phyloP scores from a whole-genome alignment of 495 filamentous ascomycete genomes.

The Hypoxylon lenormandii region DNA sequence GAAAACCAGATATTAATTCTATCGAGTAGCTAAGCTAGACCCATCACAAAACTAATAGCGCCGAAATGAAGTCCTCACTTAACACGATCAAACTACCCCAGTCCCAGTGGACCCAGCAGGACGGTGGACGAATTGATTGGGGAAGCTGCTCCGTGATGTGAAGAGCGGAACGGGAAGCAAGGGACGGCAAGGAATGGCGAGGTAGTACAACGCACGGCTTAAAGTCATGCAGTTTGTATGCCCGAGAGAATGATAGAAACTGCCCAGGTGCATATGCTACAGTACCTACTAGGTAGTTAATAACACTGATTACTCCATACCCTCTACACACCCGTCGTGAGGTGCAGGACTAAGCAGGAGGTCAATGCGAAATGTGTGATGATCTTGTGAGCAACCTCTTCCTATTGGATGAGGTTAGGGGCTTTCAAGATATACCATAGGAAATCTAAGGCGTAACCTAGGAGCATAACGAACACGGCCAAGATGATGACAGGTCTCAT shows the following conservation, averaged over 20 bases:
- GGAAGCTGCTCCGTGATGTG: constrained; percentile 36
- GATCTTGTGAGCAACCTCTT: too few relatives aligned
- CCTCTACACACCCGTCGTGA: too few relatives aligned
- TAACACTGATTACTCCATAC: too few relatives aligned
- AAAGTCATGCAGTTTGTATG: neutral
- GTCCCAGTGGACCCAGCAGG: constrained; percentile 31
- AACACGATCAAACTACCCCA: constrained; percentile 1
- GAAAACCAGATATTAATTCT: neutral
- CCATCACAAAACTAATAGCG: neutral
- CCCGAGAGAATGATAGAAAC: neutral
- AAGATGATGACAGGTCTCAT: too few relatives aligned
- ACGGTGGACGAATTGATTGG: constrained; percentile 41
- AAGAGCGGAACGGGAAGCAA: neutral
- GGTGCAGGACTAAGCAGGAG: too few relatives aligned
- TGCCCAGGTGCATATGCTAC: neutral
- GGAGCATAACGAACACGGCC: too few relatives aligned
- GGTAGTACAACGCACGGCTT: neutral
- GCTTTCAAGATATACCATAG: too few relatives aligned
- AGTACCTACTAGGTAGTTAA: too few relatives aligned
- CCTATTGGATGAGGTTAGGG: too few relatives aligned
- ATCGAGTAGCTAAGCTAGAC: neutral
- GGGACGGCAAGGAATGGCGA: too few relatives aligned
- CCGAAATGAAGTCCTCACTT: constrained; percentile 11
- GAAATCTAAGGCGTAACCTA: too few relatives aligned
- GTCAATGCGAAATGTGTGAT: too few relatives aligned